Conservation (phyloP, 148 eudicot species). For the Amaranthus cruentus region DNA sequence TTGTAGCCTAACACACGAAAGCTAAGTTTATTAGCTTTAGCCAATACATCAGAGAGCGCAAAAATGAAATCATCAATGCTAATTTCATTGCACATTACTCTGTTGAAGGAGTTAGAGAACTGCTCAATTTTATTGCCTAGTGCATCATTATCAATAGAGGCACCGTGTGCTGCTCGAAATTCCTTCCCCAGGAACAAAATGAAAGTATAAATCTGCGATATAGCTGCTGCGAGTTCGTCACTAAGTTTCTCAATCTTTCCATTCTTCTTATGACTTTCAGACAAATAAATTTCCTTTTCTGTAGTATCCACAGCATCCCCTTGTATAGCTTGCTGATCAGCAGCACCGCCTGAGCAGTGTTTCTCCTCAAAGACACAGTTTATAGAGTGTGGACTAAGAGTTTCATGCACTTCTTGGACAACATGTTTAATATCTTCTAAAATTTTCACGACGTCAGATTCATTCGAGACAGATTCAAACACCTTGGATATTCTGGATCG, state of each 20-base stretch:
- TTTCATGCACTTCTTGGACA: constrained; percentile 46
- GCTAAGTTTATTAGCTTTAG: constrained; percentile 54
- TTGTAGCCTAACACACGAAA: constrained; percentile 58
- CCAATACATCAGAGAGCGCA: constrained; percentile 60
- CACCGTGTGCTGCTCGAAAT: constrained; percentile 38
- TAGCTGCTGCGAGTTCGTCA: constrained; percentile 44
- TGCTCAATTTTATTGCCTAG: constrained; percentile 42
- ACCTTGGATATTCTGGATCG: constrained; percentile 50
- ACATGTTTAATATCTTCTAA: constrained; percentile 51
- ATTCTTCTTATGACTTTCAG: constrained; percentile 15
- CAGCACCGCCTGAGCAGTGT: constrained; percentile 30
- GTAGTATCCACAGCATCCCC: constrained; percentile 31
- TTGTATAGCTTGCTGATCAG: constrained; percentile 20
- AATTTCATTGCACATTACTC: constrained; percentile 37
- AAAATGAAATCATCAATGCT: constrained; percentile 53
- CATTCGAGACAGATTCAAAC: constrained; percentile 52
- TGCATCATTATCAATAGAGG: constrained; percentile 40
- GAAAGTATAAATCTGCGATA: constrained; percentile 59
- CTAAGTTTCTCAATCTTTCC: constrained; percentile 21
- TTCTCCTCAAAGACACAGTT: constrained; percentile 37
- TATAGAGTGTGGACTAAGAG: constrained; percentile 32
- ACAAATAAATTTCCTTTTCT: constrained; percentile 39
- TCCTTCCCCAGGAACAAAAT: constrained; percentile 59
- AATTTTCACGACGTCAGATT: constrained; percentile 45
- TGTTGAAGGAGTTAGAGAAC: constrained; percentile 50